Conservation (phyloP, 2,329 filamentous ascomycete genomes). For the Coccinonectria pachysandricola region DNA sequence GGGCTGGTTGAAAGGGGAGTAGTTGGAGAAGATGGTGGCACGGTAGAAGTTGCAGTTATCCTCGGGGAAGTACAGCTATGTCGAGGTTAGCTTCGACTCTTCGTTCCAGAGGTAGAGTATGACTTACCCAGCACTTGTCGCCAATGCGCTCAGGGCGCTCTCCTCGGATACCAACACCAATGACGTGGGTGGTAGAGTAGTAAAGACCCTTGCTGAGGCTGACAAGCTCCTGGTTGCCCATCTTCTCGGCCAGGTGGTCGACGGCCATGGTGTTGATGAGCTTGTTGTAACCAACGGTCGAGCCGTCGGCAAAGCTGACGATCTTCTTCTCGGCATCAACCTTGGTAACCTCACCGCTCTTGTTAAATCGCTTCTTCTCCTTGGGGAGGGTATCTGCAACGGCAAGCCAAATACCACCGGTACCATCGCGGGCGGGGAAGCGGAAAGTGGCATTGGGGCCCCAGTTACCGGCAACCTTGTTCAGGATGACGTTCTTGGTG, state of each 20-base stretch:
- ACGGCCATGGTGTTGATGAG: constrained; percentile 95
- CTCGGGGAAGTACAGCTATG: constrained; percentile 90
- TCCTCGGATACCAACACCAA: constrained; percentile 90
- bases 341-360: constrained; percentile 72
- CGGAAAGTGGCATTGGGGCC: constrained; percentile 97
- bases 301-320: constrained; percentile 74
- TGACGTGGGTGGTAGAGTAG: constrained; percentile 95
- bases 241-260: constrained; percentile 75
- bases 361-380: constrained; percentile 84
- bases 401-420: constrained; percentile 97
- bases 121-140: constrained; percentile 91
- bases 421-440: constrained; percentile 91
- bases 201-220: constrained; percentile 80
- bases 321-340: constrained; percentile 79
- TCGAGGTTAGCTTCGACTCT: constrained; percentile 5
- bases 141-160: constrained; percentile 88
- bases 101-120: not conserved
- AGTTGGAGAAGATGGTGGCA: constrained; percentile 99
- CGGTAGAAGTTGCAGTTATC: constrained; percentile 99
- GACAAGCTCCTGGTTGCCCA: constrained; percentile 79
- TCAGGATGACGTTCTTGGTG: constrained; percentile 86
- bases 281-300: constrained; percentile 81
- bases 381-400: constrained; percentile 87
- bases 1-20: constrained; percentile 97
- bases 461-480: constrained; percentile 96